A percentile compares a stretch with the other conserved stretches of the same genome.
Evolutionary conservation across 75 land plant species (phyloP).

Genomic region (Cryptomeria japonica): DNA sequence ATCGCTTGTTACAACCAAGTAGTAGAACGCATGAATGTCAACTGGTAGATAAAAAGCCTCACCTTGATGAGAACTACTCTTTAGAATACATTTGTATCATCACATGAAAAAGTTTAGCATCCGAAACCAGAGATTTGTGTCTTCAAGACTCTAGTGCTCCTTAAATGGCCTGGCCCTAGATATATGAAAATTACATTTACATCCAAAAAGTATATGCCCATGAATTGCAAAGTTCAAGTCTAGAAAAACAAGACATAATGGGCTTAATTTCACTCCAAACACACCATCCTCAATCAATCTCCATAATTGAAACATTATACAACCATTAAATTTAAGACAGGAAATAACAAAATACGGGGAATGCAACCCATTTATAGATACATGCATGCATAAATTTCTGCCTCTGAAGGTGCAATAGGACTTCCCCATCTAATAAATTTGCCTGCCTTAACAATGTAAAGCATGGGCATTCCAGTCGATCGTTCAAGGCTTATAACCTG

Average conservation of each 20-base stretch:
- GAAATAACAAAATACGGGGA: not conserved
- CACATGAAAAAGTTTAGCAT: conserved; percentile 86
- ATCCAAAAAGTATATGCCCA: not conserved
- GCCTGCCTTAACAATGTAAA: conserved; percentile 81
- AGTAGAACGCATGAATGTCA: not conserved
- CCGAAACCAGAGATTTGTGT: conserved; percentile 77
- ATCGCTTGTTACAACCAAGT: not conserved
- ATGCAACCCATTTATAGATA: not conserved
- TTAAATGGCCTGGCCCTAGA: conserved; percentile 94
- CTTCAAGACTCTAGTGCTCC: conserved; percentile 94
- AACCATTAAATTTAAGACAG: not conserved
- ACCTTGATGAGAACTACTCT: conserved; percentile 98
- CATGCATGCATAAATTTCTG: conserved; percentile 77
- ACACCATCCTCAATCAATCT: too few relatives aligned
- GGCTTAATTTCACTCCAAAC: too few relatives aligned
- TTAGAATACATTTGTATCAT: conserved; percentile 89
- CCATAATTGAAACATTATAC: not conserved
- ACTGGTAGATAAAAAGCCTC: not conserved
- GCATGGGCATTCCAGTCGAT: conserved; percentile 96
- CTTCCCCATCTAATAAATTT: conserved; percentile 88
- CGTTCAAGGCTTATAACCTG: conserved; percentile 91
- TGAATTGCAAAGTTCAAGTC: conserved; percentile 4
- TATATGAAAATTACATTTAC: conserved; percentile 40
- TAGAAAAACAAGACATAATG: too few relatives aligned
- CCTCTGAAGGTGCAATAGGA: conserved; percentile 71